phyloP scores from a whole-genome alignment of 345 rosid species.

The Adansonia digitata region DNA sequence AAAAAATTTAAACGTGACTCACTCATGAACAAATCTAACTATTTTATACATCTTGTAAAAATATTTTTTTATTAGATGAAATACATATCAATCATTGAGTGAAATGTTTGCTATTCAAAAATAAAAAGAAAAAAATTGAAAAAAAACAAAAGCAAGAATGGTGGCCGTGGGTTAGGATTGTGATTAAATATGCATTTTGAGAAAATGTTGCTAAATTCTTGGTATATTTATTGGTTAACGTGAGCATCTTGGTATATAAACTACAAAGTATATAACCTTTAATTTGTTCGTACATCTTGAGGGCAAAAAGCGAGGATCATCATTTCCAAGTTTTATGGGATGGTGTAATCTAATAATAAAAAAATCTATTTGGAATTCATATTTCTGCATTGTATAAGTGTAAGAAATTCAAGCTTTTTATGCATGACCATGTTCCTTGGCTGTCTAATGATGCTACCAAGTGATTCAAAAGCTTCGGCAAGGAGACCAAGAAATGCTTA shows the following conservation, averaged over 20 bases:
- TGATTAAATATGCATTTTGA: not conserved
- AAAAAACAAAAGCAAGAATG: not conserved
- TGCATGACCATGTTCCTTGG: slow-evolving; percentile 9
- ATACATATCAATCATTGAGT: not conserved
- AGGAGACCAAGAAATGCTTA: not conserved
- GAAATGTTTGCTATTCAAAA: not conserved
- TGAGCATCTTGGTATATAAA: not conserved
- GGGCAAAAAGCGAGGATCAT: slow-evolving; percentile 21
- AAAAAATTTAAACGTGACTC: too few relatives aligned
- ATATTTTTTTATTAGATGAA: too few relatives aligned
- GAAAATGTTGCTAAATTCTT: not conserved
- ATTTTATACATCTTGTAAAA: too few relatives aligned
- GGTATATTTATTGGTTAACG: not conserved
- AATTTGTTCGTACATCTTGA: not conserved
- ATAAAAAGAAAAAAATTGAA: not conserved
- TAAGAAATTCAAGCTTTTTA: slow-evolving; percentile 13
- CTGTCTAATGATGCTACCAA: slow-evolving; percentile 13
- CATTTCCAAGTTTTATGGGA: slow-evolving; percentile 28
- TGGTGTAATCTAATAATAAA: slow-evolving; percentile 6
- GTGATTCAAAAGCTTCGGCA: not conserved
- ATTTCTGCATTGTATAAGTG: not conserved
- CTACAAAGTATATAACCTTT: not conserved
- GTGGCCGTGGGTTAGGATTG: not conserved
- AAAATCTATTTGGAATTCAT: not conserved
- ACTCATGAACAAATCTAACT: too few relatives aligned